Percentiles rank a stretch among this genome's conserved stretches.
Conservation (phyloP, 768 basidiomycete species). For the Trametes coccinea region DNA sequence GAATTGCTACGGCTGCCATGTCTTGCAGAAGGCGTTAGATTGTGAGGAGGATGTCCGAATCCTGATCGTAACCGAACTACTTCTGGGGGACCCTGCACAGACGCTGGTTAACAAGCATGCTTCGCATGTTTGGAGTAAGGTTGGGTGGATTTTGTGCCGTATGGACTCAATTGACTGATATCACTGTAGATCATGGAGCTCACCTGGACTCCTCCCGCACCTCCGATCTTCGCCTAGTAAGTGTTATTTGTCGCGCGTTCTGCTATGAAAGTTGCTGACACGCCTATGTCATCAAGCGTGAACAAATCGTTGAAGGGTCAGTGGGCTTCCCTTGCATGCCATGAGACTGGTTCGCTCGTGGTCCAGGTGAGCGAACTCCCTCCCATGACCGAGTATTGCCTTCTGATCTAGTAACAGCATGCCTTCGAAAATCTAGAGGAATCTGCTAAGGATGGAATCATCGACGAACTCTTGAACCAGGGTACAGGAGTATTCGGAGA, state of each 20-base stretch:
- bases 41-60: slow-evolving; percentile 87
- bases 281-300: slow-evolving; percentile 48
- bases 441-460: slow-evolving; percentile 80
- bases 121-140: slow-evolving; percentile 92
- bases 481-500: slow-evolving; percentile 68
- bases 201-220: slow-evolving; percentile 83
- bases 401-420: slow-evolving; percentile 45
- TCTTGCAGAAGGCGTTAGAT: slow-evolving; percentile 86
- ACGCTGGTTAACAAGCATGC: slow-evolving; percentile 90
- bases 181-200: slow-evolving; percentile 80
- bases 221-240: slow-evolving; percentile 86
- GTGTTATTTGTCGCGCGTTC: slow-evolving; percentile 29
- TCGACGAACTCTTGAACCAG: slow-evolving; percentile 79
- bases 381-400: neutral
- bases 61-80: slow-evolving; percentile 80
- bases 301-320: slow-evolving; percentile 86
- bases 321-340: slow-evolving; percentile 87
- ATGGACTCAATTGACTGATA: slow-evolving; percentile 3
- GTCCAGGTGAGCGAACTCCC: slow-evolving; percentile 59
- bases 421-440: slow-evolving; percentile 86
- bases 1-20: slow-evolving; percentile 89
- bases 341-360: slow-evolving; percentile 87
- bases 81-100: slow-evolving; percentile 81
- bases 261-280: neutral
- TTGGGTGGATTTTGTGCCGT: slow-evolving; percentile 26